These are phyloP conservation scores for Exophiala sp. DNA, from an alignment of 2,329 filamentous ascomycete genomes.

Conservation along the genomic window DNA sequence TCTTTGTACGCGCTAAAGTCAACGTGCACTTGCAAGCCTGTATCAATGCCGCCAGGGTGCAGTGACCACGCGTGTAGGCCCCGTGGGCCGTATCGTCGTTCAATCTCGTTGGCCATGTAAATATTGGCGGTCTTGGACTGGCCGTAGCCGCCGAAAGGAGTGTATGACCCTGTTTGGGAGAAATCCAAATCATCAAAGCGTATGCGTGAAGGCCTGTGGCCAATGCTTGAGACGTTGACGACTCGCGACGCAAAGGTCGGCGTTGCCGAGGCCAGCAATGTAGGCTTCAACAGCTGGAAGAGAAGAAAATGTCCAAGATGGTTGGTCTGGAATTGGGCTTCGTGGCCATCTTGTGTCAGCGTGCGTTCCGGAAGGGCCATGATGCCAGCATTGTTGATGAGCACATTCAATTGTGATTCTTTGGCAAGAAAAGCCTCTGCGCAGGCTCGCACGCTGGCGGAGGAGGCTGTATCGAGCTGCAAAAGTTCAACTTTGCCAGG, in stretches of 20 bases:
- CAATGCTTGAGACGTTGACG: slow-evolving; percentile 43
- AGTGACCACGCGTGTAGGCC: slow-evolving; percentile 44
- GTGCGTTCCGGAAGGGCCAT: slow-evolving; percentile 38
- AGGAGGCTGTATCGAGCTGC: slow-evolving; percentile 34
- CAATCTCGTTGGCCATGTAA: slow-evolving; percentile 49
- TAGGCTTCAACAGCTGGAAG: slow-evolving; percentile 47
- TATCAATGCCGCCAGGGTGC: slow-evolving; percentile 47
- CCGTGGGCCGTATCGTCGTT: slow-evolving; percentile 44
- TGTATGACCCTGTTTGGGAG: slow-evolving; percentile 34
- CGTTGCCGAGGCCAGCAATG: slow-evolving; percentile 40
- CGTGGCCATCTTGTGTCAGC: slow-evolving; percentile 46
- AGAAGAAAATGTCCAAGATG: slow-evolving; percentile 55
- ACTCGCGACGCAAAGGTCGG: slow-evolving; percentile 44
- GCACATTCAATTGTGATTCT: slow-evolving; percentile 33
- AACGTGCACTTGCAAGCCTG: slow-evolving; percentile 27
- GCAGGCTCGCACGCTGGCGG: slow-evolving; percentile 33
- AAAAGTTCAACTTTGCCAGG: slow-evolving; percentile 32
- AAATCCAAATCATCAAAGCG: slow-evolving; percentile 41
- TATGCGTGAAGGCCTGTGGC: slow-evolving; percentile 38
- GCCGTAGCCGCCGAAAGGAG: slow-evolving; percentile 41
- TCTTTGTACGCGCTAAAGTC: slow-evolving; percentile 22
- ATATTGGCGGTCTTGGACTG: slow-evolving; percentile 52
- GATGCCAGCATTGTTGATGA: slow-evolving; percentile 48
- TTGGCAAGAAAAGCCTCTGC: slow-evolving; percentile 30
- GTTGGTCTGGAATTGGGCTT: slow-evolving; percentile 53